Conservation (phyloP, 2,329 filamentous ascomycete species). For the Ceratocystis ficicola region DNA sequence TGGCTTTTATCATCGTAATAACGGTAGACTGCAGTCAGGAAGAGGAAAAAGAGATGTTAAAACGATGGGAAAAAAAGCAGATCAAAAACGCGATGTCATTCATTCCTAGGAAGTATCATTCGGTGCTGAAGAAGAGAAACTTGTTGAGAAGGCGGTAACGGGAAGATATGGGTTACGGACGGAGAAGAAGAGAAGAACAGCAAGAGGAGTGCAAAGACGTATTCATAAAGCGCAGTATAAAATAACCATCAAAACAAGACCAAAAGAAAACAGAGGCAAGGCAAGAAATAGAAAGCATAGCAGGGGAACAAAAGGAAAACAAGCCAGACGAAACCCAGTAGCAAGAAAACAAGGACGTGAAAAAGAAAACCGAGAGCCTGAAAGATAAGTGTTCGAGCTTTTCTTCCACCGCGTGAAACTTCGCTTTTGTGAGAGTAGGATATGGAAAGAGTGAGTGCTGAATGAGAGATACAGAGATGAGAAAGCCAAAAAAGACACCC, state of each 20-base stretch:
- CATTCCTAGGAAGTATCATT: constrained; percentile 10
- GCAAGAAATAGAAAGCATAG: neutral
- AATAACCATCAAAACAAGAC: neutral
- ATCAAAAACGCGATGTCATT: constrained; percentile 14
- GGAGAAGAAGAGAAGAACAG: neutral
- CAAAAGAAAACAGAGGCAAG: neutral
- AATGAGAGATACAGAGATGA: too few relatives aligned
- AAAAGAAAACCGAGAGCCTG: neutral
- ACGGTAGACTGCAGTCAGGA: neutral
- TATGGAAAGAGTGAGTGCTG: neutral
- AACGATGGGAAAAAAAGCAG: neutral
- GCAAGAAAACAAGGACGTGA: neutral
- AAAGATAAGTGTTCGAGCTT: neutral
- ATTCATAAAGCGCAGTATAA: neutral
- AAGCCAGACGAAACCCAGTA: neutral
- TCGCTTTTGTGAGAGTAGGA: neutral
- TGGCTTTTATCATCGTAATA: neutral
- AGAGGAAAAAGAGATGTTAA: neutral
- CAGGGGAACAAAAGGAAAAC: neutral
- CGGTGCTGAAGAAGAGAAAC: constrained; percentile 2
- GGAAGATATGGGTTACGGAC: neutral
- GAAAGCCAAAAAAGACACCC: too few relatives aligned
- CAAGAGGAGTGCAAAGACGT: neutral
- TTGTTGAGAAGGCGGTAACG: neutral
- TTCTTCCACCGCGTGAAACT: too few relatives aligned